Conservation (phyloP, 768 basidiomycete species). For the Russula sp. region DNA sequence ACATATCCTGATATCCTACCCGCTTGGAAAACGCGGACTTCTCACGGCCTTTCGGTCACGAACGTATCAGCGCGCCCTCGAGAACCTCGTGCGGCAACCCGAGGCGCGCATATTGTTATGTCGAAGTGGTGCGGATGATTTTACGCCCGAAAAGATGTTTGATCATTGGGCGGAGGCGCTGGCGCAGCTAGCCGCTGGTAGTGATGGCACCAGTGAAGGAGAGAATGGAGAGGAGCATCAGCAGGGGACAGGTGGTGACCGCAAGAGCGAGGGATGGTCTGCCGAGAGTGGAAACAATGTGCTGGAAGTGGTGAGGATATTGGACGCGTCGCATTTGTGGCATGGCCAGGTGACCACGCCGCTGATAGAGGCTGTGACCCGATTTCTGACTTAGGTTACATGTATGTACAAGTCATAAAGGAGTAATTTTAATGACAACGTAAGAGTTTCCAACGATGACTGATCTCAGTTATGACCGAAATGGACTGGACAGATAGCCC, state of each 20-base stretch:
- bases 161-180: conserved; percentile 56
- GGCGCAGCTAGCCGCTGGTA: too few relatives aligned
- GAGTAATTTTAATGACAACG: too few relatives aligned
- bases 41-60: conserved; percentile 65
- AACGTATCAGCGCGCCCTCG: conserved; percentile 52
- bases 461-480: too few relatives aligned
- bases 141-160: conserved; percentile 60
- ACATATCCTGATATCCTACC: conserved; percentile 32
- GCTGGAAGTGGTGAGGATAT: conserved; percentile 25
- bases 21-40: conserved; percentile 60
- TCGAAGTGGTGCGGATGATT: conserved; percentile 69
- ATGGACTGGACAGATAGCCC: too few relatives aligned
- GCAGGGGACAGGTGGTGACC: not conserved
- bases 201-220: not conserved
- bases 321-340: conserved; percentile 30
- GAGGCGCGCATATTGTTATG: conserved; percentile 56
- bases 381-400: too few relatives aligned
- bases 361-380: conserved; percentile 25
- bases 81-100: conserved; percentile 47
- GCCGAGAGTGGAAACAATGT: conserved; percentile 9
- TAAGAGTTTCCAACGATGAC: too few relatives aligned
- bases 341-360: conserved; percentile 20
- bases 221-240: not conserved
- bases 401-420: too few relatives aligned
- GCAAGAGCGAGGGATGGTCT: not conserved